Percentiles rank a stretch among this genome's conserved stretches.
Evolutionary conservation across 2,329 filamentous ascomycete genomes (phyloP).

Genomic region (Penicillium expansum): DNA sequence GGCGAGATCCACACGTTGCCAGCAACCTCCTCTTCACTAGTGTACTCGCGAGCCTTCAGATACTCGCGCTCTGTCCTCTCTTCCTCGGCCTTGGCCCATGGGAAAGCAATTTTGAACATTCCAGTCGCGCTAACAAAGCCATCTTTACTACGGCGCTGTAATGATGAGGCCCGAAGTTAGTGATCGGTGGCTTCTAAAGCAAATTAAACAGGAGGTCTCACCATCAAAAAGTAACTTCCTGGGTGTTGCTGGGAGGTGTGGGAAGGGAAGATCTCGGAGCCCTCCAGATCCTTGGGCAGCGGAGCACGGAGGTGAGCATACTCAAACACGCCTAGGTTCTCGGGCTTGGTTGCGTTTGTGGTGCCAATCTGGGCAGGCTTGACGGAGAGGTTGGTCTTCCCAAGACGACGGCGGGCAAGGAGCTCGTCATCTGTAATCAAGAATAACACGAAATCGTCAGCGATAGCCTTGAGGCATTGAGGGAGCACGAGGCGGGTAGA

Average conservation of each 20-base stretch:
- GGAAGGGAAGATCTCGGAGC: conserved; percentile 87
- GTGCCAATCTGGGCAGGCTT: conserved; percentile 73
- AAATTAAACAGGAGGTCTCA: conserved; percentile 39
- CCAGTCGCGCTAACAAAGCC: conserved; percentile 65
- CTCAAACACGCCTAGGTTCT: conserved; percentile 80
- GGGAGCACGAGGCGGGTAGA: conserved; percentile 6
- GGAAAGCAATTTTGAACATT: conserved; percentile 69
- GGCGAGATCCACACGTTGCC: conserved; percentile 96
- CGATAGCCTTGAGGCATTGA: conserved; percentile 5
- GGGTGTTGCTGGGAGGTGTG: conserved; percentile 61
- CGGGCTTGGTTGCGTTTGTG: conserved; percentile 67
- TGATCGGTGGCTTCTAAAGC: neutral
- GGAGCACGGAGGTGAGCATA: conserved; percentile 94
- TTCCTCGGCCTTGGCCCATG: conserved; percentile 60
- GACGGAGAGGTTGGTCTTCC: conserved; percentile 84
- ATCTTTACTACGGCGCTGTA: conserved; percentile 61
- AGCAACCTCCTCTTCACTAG: conserved; percentile 86
- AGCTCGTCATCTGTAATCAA: conserved; percentile 63
- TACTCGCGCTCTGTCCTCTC: conserved; percentile 63
- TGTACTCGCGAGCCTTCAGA: conserved; percentile 77
- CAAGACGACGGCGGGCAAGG: conserved; percentile 79
- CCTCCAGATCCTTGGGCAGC: conserved; percentile 80
- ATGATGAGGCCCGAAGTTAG: neutral
- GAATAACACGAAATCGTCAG: conserved; percentile 15
- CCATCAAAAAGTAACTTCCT: conserved; percentile 94